A percentile compares a stretch with the other conserved stretches of the same genome.
phyloP scores from a whole-genome alignment of 108 stramenopile genomes.

The Discostella pseudostelligera region DNA sequence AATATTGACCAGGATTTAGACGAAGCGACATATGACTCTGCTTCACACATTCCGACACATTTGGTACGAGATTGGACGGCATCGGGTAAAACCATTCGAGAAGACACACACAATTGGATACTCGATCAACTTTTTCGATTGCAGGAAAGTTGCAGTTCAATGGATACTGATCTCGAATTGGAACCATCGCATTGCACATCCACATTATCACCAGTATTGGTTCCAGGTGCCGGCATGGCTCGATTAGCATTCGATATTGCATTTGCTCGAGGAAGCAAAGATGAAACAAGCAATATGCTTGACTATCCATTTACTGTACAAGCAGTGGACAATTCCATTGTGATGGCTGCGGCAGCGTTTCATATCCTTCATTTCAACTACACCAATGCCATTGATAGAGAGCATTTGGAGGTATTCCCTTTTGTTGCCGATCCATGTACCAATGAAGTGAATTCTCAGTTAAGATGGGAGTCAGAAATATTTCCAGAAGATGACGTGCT shows the following conservation, averaged over 20 bases:
- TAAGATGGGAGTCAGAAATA: slow-evolving; percentile 51
- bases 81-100: slow-evolving; percentile 47
- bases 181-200: slow-evolving; percentile 1
- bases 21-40: slow-evolving; percentile 54
- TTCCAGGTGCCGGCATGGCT: slow-evolving; percentile 83
- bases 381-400: not conserved
- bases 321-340: slow-evolving; percentile 74
- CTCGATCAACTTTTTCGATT: slow-evolving; percentile 39
- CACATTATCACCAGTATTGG: slow-evolving; percentile 49
- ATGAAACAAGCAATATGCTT: not conserved
- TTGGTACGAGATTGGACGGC: slow-evolving; percentile 75
- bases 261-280: slow-evolving; percentile 10
- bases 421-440: slow-evolving; percentile 59
- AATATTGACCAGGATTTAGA: slow-evolving; percentile 12
- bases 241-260: slow-evolving; percentile 74
- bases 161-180: not conserved
- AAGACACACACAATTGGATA: slow-evolving; percentile 68
- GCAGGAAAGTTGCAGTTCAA: not conserved
- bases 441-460: slow-evolving; percentile 74
- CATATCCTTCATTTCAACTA: slow-evolving; percentile 41
- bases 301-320: slow-evolving; percentile 59
- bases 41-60: slow-evolving; percentile 68
- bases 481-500: slow-evolving; percentile 50
- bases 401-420: slow-evolving; percentile 49
- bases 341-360: slow-evolving; percentile 72